phyloP scores from a whole-genome alignment of 1,284 basidiomycete genomes.

The Sporisorium exsertum region DNA sequence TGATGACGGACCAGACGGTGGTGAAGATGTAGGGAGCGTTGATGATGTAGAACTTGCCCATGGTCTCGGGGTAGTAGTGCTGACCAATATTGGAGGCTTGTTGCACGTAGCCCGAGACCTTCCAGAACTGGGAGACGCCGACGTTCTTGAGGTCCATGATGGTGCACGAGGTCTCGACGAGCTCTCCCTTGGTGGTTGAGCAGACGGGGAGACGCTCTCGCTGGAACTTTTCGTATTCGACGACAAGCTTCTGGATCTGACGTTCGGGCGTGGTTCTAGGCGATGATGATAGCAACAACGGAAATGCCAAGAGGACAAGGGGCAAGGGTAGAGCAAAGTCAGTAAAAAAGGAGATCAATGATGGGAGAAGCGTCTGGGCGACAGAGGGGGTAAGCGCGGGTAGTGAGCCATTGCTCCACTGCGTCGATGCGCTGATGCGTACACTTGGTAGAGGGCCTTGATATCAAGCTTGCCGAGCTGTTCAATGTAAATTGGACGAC shows the following conservation, averaged over 20 bases:
- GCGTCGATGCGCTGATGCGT: conserved; percentile 3
- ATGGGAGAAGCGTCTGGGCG: neutral
- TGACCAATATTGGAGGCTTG: conserved; percentile 85
- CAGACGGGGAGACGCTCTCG: conserved; percentile 79
- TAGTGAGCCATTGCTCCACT: too few relatives aligned
- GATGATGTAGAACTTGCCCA: conserved; percentile 94
- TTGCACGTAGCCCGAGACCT: conserved; percentile 87
- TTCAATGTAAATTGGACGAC: conserved; percentile 95
- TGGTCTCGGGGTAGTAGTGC: conserved; percentile 81
- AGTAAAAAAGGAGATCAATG: neutral
- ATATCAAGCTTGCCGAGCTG: conserved; percentile 90
- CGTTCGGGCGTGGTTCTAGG: conserved; percentile 85
- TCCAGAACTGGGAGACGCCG: conserved; percentile 84
- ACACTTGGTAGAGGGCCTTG: conserved; percentile 73
- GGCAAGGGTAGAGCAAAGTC: neutral
- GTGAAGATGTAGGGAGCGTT: conserved; percentile 87
- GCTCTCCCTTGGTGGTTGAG: conserved; percentile 78
- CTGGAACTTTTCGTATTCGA: conserved; percentile 93
- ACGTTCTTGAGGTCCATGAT: conserved; percentile 92
- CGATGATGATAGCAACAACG: neutral
- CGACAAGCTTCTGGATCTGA: conserved; percentile 87
- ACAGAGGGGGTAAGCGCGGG: neutral
- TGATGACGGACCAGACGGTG: conserved; percentile 88
- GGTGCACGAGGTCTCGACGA: conserved; percentile 97
- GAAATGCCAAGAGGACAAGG: neutral